A percentile compares a stretch with the other conserved stretches of the same genome.
Conservation (phyloP, 2,329 filamentous ascomycete genomes). For the Diaporthe sp. region DNA sequence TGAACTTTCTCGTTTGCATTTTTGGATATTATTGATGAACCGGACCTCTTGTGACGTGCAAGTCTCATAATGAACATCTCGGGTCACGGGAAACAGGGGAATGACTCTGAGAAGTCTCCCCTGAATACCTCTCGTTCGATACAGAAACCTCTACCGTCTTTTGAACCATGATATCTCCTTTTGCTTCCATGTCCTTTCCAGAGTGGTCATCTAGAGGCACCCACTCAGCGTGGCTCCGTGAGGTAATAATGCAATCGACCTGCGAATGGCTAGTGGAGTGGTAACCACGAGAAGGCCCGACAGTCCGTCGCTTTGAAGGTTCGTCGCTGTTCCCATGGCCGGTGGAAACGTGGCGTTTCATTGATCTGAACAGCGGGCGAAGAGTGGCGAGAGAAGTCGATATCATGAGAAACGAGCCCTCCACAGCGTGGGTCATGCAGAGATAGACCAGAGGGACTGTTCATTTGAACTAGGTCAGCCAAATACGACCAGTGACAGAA, state of each 20-base stretch:
- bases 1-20: neutral
- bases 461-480: conserved; percentile 33
- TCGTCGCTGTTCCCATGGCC: conserved; percentile 2
- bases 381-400: conserved; percentile 37
- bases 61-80: neutral
- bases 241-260: conserved; percentile 23
- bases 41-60: too few relatives aligned
- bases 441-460: conserved; percentile 45
- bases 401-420: conserved; percentile 37
- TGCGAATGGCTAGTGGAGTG: conserved; percentile 18
- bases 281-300: neutral
- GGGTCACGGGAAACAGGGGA: neutral
- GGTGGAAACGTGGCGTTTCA: conserved; percentile 29
- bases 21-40: neutral
- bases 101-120: neutral
- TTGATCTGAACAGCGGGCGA: conserved; percentile 33
- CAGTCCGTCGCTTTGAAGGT: conserved; percentile 7
- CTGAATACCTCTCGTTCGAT: neutral
- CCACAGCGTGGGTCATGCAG: conserved; percentile 45
- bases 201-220: neutral
- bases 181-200: neutral
- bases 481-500: conserved; percentile 43
- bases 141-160: conserved; percentile 19
- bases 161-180: conserved; percentile 13
- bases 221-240: conserved; percentile 12